Evolutionary conservation across 1,284 basidiomycete species (phyloP).

Genomic region (Leucoagaricus sp.): DNA sequence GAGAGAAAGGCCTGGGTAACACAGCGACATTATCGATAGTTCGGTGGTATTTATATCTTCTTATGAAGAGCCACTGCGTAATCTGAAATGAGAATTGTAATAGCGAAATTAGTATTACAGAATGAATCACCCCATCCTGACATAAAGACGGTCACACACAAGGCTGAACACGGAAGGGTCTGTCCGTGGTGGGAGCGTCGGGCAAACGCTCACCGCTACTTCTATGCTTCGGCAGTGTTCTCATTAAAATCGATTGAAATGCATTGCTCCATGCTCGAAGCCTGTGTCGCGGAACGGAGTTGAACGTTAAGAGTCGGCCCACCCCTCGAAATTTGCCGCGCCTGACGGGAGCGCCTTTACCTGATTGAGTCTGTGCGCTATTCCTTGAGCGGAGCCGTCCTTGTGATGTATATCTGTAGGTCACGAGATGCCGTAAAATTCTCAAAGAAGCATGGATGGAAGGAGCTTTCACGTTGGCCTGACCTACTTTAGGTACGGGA

Average conservation of each 20-base stretch:
- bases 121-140: not conserved
- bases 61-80: not conserved
- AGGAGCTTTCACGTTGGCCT: not conserved
- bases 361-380: not conserved
- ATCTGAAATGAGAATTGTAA: not conserved
- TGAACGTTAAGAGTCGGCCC: not conserved
- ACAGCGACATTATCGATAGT: slow-evolving; percentile 2
- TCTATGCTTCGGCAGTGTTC: not conserved
- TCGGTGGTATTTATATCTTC: slow-evolving; percentile 2
- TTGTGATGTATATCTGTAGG: not conserved
- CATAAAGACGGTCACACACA: not conserved
- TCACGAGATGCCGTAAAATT: slow-evolving; percentile 1
- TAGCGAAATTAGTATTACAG: not conserved
- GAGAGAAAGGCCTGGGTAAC: slow-evolving; percentile 1
- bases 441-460: not conserved
- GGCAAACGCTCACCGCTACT: not conserved
- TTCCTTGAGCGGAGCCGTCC: not conserved
- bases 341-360: not conserved
- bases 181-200: slow-evolving; percentile 4
- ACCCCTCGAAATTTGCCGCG: not conserved
- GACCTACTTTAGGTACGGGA: not conserved
- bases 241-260: not conserved
- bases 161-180: not conserved
- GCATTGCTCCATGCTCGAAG: not conserved
- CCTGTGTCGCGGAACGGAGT: not conserved